These are phyloP conservation scores for Dendrocalamus latiflorus DNA, from an alignment of 202 grass and related monocot genomes.

Conservation along the genomic window DNA sequence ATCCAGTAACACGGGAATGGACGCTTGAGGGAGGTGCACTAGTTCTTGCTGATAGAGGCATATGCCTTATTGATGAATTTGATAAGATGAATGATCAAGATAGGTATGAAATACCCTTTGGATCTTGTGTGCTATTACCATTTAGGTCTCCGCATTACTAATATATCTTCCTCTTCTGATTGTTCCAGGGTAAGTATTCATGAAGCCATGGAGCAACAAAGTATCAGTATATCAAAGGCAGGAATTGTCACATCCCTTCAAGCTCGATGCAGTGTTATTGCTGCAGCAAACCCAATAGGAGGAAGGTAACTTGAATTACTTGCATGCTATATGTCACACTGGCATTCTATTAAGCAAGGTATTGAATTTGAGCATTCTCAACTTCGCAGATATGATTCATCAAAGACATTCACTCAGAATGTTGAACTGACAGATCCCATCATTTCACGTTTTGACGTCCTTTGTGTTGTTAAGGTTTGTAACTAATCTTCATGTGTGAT, in stretches of 20 bases:
- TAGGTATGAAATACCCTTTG: constrained; percentile 53
- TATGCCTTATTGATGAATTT: constrained; percentile 99
- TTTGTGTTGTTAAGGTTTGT: constrained; percentile 94
- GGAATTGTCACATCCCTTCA: constrained; percentile 98
- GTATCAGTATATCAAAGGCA: constrained; percentile 99
- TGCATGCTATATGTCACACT: constrained; percentile 10
- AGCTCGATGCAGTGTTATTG: constrained; percentile 96
- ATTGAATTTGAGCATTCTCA: constrained; percentile 12
- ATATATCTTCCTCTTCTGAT: constrained; percentile 11
- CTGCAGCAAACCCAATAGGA: constrained; percentile 90
- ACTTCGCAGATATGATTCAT: constrained; percentile 89
- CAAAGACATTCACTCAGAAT: constrained; percentile 92
- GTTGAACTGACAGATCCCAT: constrained; percentile 97
- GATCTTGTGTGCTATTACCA: not conserved
- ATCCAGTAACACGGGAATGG: constrained; percentile 98
- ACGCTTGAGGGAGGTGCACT: constrained; percentile 95
- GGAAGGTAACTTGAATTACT: constrained; percentile 63
- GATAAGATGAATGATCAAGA: constrained; percentile 99
- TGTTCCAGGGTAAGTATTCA: constrained; percentile 91
- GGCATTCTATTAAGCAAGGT: not conserved
- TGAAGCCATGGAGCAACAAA: constrained; percentile 99
- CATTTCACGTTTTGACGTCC: constrained; percentile 93
- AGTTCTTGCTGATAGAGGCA: constrained; percentile 93
- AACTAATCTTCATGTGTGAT: constrained; percentile 18
- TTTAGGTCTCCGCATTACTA: not conserved